Conservation (phyloP, 176 grass and related monocot species). For the Triticum timopheevii region DNA sequence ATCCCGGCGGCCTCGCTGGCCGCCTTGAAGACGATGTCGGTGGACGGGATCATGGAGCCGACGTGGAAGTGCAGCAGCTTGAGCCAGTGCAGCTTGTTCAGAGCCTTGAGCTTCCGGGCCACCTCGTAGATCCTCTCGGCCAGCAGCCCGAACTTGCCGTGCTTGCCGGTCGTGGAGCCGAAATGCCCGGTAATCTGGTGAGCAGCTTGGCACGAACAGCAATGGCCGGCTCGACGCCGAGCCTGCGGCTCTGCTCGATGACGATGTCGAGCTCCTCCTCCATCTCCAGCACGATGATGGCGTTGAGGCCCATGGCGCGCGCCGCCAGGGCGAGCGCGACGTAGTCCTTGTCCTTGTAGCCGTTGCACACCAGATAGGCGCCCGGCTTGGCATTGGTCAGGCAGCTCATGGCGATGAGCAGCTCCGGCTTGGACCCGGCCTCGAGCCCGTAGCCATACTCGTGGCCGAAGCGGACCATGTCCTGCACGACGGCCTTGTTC, state of each 20-base stretch:
- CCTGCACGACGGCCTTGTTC: slow-evolving; percentile 11
- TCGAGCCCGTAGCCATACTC: slow-evolving; percentile 14
- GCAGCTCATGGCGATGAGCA: slow-evolving; percentile 22
- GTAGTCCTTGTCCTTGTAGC: no score
- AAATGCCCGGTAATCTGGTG: slow-evolving; percentile 15
- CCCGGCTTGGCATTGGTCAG: neutral
- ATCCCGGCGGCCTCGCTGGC: slow-evolving; percentile 9
- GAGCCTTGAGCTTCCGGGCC: neutral
- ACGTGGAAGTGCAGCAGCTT: slow-evolving; percentile 35
- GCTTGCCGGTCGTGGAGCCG: slow-evolving; percentile 9
- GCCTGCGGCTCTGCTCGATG: neutral
- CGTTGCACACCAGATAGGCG: no score
- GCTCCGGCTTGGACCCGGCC: slow-evolving; percentile 34
- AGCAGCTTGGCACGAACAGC: slow-evolving; percentile 19
- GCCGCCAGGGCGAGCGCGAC: no score
- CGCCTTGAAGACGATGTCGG: neutral
- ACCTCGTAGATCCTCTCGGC: slow-evolving; percentile 16
- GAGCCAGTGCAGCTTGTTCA: slow-evolving; percentile 21
- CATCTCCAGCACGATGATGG: slow-evolving; percentile 24
- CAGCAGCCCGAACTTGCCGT: slow-evolving; percentile 31
- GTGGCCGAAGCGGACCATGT: slow-evolving; percentile 9
- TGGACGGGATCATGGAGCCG: slow-evolving; percentile 35
- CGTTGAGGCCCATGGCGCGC: no score
- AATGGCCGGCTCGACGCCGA: neutral
- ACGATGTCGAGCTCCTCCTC: slow-evolving; percentile 39